Conservation (phyloP, 805 yeast genomes). For the Saccharomyces mikatae region DNA sequence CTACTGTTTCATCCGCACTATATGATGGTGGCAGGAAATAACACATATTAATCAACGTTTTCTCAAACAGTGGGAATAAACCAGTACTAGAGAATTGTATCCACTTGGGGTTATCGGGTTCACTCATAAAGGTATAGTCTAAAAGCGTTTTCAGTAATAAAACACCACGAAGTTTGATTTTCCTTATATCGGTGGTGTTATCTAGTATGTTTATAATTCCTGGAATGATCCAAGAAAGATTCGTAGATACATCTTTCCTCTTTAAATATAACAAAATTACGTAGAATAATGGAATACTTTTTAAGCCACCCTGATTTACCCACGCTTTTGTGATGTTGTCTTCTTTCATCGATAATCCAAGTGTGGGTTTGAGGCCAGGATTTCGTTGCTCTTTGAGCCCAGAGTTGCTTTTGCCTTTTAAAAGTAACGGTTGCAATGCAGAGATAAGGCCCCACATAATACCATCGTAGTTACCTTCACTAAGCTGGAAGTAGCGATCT, state of each 20-base stretch:
- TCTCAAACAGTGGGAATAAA: conserved; percentile 20
- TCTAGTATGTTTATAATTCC: conserved; percentile 28
- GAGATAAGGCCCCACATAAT: neutral
- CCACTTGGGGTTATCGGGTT: conserved; percentile 11
- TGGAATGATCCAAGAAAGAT: conserved; percentile 30
- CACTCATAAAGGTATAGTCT: conserved; percentile 8
- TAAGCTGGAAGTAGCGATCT: neutral
- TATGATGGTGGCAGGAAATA: conserved; percentile 25
- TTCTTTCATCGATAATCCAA: conserved; percentile 11
- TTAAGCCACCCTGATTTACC: conserved; percentile 19
- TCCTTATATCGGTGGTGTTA: conserved; percentile 20
- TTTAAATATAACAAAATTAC: conserved; percentile 12
- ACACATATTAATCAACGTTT: conserved; percentile 19
- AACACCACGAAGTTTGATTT: conserved; percentile 23
- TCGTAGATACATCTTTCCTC: conserved; percentile 16
- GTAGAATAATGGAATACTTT: conserved; percentile 21
- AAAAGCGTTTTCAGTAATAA: conserved; percentile 14
- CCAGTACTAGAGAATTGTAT: conserved; percentile 22
- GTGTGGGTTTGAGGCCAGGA: conserved; percentile 30
- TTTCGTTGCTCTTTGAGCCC: conserved; percentile 21
- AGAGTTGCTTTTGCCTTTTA: neutral
- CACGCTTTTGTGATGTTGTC: conserved; percentile 18
- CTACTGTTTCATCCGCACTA: conserved; percentile 9
- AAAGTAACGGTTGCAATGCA: conserved; percentile 1
- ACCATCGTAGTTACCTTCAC: neutral